Evolutionary conservation across 768 basidiomycete species (phyloP), one percentile per base, ranked within the genome.

Genomic region (Lactarius tabidus): DNA sequence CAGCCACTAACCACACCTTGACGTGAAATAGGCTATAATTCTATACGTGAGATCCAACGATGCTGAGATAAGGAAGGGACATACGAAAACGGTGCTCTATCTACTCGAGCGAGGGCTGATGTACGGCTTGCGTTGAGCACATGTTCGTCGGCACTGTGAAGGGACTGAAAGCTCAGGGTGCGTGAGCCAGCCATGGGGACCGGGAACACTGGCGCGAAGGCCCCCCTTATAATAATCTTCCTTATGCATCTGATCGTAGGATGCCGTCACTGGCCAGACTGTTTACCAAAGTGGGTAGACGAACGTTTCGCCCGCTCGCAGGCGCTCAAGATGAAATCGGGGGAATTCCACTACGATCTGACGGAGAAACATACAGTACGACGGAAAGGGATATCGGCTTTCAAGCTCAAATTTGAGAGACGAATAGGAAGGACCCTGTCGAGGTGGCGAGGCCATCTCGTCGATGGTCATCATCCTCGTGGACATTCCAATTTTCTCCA

Each of bases 71-170:
- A 14, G 20, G 20, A 60, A 61, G n/a, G 57, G n/a, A 71, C 87
- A 58, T 75, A 91, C 89, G 87, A 87, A 76, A 95, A 95, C 51
- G 82, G 81, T 52, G 94, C 94, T 69, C 88, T 88, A 76, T 96
- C 94, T 65, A 97, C 84, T 75, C 93, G 91, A 23, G 88, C 85
- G 56, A 97, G 82, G 36, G 95, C 93, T 39, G 85, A 87, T 18
- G 89, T 82, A 67, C 94, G 87, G 62, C 86, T 84, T 73, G 88
- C 86, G 72, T 89, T 85, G 55, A 91, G 82, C 38, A 71, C 36
- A 3, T 18, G 35, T 7, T 20, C 48, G 4, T 62, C 60, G 23
- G 28, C 6, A 28, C 39, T 59, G 23, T 53, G 31, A 51, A 62
- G 57, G 56, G 60, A 52, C 3, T 54, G 38, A 56, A 66, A 58